These are phyloP conservation scores for Sicyos edulis DNA, from an alignment of 306 rosid species.

Conservation along the genomic window DNA sequence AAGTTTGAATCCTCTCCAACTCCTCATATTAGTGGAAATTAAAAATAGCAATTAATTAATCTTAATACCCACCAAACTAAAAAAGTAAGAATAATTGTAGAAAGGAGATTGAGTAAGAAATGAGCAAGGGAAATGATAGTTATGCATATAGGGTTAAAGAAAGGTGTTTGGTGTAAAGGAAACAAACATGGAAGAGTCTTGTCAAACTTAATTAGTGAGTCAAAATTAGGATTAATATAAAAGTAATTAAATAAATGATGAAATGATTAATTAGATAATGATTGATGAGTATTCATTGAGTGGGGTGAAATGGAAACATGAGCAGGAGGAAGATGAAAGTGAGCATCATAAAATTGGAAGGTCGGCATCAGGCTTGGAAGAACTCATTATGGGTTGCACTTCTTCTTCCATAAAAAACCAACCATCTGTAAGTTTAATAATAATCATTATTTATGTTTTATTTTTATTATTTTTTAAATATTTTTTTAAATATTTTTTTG, in stretches of 20 bases:
- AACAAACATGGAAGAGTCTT: conserved; percentile 6
- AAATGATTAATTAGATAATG: conserved; percentile 18
- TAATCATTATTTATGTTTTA: background rate
- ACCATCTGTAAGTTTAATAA: conserved; percentile 35
- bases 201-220: background rate
- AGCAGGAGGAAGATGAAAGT: conserved; percentile 29
- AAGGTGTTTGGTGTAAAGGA: background rate
- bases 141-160: background rate
- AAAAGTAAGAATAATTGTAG: too few species aligned
- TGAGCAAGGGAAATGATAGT: background rate
- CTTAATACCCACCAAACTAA: too few species aligned
- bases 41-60: too few species aligned
- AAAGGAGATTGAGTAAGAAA: background rate
- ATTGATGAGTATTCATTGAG: background rate
- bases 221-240: too few species aligned
- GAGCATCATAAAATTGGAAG: conserved; percentile 74
- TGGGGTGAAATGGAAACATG: conserved; percentile 15
- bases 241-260: too few species aligned
- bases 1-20: too few species aligned
- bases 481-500: background rate
- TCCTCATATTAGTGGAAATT: too few species aligned
- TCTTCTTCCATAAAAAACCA: conserved; percentile 61
- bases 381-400: conserved; percentile 98
- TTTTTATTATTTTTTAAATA: too few species aligned
- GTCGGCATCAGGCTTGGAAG: conserved; percentile 94